Base-by-base conservation (phyloP, 1,139 yeast genomes). In the Insectozyma bohioensis region DNA sequence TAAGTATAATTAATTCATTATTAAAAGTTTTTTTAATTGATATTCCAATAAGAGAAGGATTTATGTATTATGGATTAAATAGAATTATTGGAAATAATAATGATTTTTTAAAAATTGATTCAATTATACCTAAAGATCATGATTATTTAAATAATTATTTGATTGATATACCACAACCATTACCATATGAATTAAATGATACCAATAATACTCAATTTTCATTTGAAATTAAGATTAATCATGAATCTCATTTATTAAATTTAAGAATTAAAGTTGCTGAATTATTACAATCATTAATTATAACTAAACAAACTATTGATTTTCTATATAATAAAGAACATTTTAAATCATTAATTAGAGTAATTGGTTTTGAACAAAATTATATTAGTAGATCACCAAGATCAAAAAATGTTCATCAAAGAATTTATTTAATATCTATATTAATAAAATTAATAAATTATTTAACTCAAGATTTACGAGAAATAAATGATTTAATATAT, bases 351-450 rank as follows among this genome's bases (percentile, higher is more conserved):
- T 54, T 77, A 15, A 65, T 75, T 2, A 52, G 73, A 30, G 59
- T 67, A 12, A 65, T 78, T 19, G 75, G 75, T 2, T 61, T 62
- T 37, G 80, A 78, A 46, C 85, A 79, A 46, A 72, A 66, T 33
- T 42, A 56, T 20, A 61, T 78, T 8, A 54, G 67, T 40, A 56
- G 66, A 37, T 54, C 66, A 12, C 83, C 84, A 1, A 54, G 83
- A 34, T 64, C 75, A 3, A 56, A 58, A 21, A 52, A 60, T 23
- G 59, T 74, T 12, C 55, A 60, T 36, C 36, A 59, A 17, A 53
- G 82, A 28, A 51, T 75, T 12, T 61, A 63, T 25, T 56, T 75
- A 7, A 68, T 79, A 1, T 58, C 72, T 0, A 57, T 55, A 15
- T 42, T 67, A 12, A 56, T 66, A 3, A 48, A 58, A 33, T 51